Conservation (phyloP, 2,329 filamentous ascomycete species). For the Colletotrichum incanum region DNA sequence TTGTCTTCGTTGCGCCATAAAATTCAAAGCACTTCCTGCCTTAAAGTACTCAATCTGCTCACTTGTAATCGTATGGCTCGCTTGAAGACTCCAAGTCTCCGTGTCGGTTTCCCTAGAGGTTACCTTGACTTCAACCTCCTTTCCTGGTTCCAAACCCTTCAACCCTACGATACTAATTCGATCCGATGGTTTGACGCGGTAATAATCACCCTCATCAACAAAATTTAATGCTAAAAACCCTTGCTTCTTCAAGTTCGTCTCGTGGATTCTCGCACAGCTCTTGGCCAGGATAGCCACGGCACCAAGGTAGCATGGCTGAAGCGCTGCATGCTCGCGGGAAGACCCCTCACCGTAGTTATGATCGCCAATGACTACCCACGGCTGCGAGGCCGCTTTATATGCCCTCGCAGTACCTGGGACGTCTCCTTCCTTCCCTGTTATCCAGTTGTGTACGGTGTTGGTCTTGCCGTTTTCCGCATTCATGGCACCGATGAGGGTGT, state of each 20-base stretch:
- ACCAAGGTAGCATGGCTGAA: slow-evolving; percentile 87
- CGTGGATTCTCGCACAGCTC: slow-evolving; percentile 90
- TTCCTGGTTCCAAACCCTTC: not conserved
- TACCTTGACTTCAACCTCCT: not conserved
- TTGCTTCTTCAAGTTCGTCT: slow-evolving; percentile 95
- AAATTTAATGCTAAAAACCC: slow-evolving; percentile 70
- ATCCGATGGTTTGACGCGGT: not conserved
- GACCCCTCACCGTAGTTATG: slow-evolving; percentile 85
- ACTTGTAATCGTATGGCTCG: not conserved
- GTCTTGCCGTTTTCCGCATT: slow-evolving; percentile 66
- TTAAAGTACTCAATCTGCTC: slow-evolving; percentile 13
- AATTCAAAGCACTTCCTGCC: slow-evolving; percentile 15
- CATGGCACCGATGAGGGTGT: slow-evolving; percentile 71
- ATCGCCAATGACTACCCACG: slow-evolving; percentile 49
- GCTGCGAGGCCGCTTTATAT: slow-evolving; percentile 70
- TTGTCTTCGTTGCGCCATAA: not conserved
- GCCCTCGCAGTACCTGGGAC: slow-evolving; percentile 82
- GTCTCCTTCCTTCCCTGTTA: slow-evolving; percentile 71
- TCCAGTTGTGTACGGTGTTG: slow-evolving; percentile 68
- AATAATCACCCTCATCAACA: slow-evolving; percentile 45
- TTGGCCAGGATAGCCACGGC: slow-evolving; percentile 86
- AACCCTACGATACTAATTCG: not conserved
- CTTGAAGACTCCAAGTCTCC: not conserved
- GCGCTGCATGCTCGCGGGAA: slow-evolving; percentile 88
- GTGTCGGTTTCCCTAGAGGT: not conserved